Conservation (phyloP, 2,329 filamentous ascomycete genomes). For the Aspergillus pseudonomiae region DNA sequence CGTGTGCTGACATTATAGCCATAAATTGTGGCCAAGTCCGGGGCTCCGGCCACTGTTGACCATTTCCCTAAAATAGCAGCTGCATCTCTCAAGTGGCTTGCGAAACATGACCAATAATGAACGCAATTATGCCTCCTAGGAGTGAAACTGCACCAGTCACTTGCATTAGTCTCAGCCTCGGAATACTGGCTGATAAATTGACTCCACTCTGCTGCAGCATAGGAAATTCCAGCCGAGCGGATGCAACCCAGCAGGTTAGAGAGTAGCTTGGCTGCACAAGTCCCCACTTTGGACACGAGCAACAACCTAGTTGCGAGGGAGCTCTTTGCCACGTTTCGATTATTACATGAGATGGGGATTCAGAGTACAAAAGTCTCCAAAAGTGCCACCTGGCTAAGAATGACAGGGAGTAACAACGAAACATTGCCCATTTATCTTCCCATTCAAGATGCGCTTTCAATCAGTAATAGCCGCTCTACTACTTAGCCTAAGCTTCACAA, state of each 20-base stretch:
- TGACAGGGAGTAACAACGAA: not conserved
- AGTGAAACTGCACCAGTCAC: not conserved
- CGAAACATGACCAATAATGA: not conserved
- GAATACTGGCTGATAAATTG: not conserved
- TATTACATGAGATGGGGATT: not conserved
- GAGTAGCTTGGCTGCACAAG: not conserved
- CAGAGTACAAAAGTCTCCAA: not conserved
- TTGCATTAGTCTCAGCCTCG: not conserved
- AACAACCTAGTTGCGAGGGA: not conserved
- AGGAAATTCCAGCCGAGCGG: not conserved
- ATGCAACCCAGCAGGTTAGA: not conserved
- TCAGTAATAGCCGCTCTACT: not conserved
- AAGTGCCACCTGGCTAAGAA: not conserved
- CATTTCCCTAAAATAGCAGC: not conserved
- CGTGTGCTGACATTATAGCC: not conserved
- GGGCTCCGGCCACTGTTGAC: not conserved
- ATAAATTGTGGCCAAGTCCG: not conserved
- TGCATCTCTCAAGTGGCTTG: not conserved
- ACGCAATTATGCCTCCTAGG: not conserved
- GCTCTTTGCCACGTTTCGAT: not conserved
- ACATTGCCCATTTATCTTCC: not conserved
- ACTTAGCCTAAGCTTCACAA: not conserved
- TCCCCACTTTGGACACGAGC: not conserved
- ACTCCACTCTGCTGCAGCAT: not conserved
- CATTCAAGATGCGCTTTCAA: not conserved